Conservation (phyloP, 176 grass and related monocot genomes). For the Hyparrhenia diplandra region DNA sequence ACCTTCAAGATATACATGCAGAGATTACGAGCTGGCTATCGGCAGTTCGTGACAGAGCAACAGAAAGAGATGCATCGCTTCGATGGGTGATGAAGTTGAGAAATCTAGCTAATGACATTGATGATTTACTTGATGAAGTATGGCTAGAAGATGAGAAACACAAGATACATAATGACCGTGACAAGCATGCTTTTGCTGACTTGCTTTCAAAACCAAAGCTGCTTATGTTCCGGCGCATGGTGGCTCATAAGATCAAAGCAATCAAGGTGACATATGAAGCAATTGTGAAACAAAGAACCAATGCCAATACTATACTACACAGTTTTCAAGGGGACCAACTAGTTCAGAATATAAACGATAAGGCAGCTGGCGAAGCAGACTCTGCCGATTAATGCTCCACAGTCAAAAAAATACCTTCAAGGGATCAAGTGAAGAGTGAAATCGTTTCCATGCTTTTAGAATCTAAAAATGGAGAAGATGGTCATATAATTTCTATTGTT, state of each 20-base stretch:
- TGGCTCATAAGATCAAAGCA: not conserved
- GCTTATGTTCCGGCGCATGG: not conserved
- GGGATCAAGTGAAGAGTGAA: not conserved
- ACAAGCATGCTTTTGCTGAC: not conserved
- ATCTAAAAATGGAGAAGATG: not conserved
- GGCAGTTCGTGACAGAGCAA: not conserved
- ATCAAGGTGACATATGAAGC: not conserved
- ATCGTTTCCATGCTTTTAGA: not conserved
- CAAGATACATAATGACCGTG: too few species aligned
- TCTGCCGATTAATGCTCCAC: not conserved
- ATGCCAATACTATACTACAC: not conserved
- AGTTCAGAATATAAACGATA: not conserved
- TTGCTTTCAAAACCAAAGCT: not conserved
- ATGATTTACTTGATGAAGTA: not conserved
- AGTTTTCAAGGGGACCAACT: not conserved
- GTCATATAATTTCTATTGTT: slow-evolving; percentile 1
- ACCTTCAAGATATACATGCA: not conserved
- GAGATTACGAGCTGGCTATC: not conserved
- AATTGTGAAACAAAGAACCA: not conserved
- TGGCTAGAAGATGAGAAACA: not conserved
- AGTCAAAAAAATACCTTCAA: slow-evolving; percentile 4
- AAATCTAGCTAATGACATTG: not conserved
- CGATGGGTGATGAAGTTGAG: not conserved
- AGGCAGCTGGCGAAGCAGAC: not conserved
- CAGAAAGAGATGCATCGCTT: not conserved